These are phyloP conservation scores for Podila minutissima DNA, from an alignment of 192 early-diverging fungal species.

Conservation along the genomic window DNA sequence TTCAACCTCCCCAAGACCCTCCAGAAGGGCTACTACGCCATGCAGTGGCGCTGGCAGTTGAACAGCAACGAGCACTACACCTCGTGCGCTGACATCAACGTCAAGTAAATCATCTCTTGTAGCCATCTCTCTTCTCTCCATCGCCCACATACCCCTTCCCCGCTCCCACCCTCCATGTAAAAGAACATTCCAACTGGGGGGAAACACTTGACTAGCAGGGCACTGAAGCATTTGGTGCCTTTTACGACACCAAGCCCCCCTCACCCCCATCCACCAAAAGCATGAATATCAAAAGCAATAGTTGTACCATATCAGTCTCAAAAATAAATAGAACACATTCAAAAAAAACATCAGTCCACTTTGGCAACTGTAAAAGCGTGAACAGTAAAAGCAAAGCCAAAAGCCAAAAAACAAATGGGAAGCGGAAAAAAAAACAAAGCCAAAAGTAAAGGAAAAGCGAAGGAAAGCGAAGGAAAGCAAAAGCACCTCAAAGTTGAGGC, in stretches of 20 bases:
- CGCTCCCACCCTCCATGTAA: not conserved
- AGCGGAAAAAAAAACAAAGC: not conserved
- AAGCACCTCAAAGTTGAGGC: too few relatives aligned
- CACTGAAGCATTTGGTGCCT: not conserved
- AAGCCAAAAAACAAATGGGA: not conserved
- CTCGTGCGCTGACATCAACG: conserved; percentile 37
- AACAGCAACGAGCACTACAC: conserved; percentile 38
- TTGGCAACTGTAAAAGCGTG: not conserved
- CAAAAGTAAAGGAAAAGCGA: not conserved
- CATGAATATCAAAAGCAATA: not conserved
- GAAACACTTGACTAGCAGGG: too few relatives aligned
- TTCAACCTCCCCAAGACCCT: conserved; percentile 27
- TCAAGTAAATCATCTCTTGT: not conserved
- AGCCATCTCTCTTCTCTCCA: not conserved
- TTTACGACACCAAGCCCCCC: too few relatives aligned
- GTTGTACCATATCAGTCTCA: not conserved
- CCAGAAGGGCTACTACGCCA: conserved; percentile 20
- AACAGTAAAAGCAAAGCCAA: not conserved
- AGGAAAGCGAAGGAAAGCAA: too few relatives aligned
- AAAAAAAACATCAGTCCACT: not conserved
- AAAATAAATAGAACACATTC: not conserved
- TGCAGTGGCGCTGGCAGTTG: conserved; percentile 52
- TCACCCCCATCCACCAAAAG: too few relatives aligned
- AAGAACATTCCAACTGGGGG: not conserved
- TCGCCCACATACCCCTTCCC: not conserved